Evolutionary conservation across 805 yeast genomes (phyloP).

Genomic region (Ogataea nitratoaversa): DNA sequence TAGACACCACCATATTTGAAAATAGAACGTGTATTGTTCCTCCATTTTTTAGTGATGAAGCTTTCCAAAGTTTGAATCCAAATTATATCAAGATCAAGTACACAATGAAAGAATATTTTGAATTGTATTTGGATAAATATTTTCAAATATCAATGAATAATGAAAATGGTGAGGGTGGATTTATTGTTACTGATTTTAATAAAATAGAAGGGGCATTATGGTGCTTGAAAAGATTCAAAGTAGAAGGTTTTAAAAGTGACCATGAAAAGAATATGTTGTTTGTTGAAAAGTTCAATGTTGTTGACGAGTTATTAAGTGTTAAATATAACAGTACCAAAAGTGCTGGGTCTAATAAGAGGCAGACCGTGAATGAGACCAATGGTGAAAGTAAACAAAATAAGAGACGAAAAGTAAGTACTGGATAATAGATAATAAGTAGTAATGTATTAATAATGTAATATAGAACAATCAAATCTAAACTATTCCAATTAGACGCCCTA

Average conservation of each 20-base stretch:
- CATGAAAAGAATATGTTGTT: neutral
- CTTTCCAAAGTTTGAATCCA: slow-evolving; percentile 34
- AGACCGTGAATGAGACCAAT: too few species aligned
- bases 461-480: too few species aligned
- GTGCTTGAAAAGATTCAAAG: neutral
- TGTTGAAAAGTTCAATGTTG: too few species aligned
- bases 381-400: too few species aligned
- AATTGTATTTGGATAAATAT: slow-evolving; percentile 28
- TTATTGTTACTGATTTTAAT: neutral
- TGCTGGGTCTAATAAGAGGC: too few species aligned
- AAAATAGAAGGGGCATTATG: neutral
- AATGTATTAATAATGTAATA: too few species aligned
- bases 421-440: too few species aligned
- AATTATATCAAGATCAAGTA: slow-evolving; percentile 36
- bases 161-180: neutral
- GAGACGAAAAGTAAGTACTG: too few species aligned
- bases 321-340: too few species aligned
- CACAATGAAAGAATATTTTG: slow-evolving; percentile 37
- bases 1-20: neutral
- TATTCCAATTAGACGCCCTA: too few species aligned
- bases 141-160: slow-evolving; percentile 1
- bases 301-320: too few species aligned
- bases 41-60: slow-evolving; percentile 48
- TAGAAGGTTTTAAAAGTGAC: neutral
- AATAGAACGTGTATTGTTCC: slow-evolving; percentile 26